A percentile compares a stretch with the other conserved stretches of the same genome.
Evolutionary conservation across 352 stramenopile genomes (phyloP).

Genomic region (Peronospora farinosa): DNA sequence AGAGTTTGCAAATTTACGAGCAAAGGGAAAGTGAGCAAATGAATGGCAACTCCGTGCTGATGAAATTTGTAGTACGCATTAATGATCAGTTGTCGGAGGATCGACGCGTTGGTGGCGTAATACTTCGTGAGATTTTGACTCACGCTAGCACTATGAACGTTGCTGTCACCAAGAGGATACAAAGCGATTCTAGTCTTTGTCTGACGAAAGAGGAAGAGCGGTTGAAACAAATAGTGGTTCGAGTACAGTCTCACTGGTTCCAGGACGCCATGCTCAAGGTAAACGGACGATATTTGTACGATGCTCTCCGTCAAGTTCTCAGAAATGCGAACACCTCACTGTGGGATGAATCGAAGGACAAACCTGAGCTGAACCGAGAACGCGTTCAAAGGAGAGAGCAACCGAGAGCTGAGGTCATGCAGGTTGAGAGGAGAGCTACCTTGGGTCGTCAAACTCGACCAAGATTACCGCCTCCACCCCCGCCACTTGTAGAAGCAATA

Average conservation of each 20-base stretch:
- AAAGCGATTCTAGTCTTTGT: conserved; percentile 3
- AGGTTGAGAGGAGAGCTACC: conserved; percentile 7
- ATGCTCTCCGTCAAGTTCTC: conserved; percentile 23
- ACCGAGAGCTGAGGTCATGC: conserved; percentile 3
- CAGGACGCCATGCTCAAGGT: conserved; percentile 33
- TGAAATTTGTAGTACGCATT: conserved; percentile 37
- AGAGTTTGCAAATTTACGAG: conserved; percentile 16
- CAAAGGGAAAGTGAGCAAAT: conserved; percentile 10
- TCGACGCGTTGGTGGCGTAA: conserved; percentile 26
- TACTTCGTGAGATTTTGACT: conserved; percentile 30
- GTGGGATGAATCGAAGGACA: conserved; percentile 27
- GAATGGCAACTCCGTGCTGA: conserved; percentile 10
- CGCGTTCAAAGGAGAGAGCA: conserved; percentile 8
- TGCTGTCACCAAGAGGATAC: conserved; percentile 6
- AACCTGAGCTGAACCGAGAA: conserved; percentile 8
- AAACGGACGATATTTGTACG: conserved; percentile 32
- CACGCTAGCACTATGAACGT: conserved; percentile 22
- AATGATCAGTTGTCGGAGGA: conserved; percentile 30
- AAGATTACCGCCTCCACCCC: conserved; percentile 11
- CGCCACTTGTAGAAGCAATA: conserved; percentile 9
- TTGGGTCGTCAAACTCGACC: conserved; percentile 9
- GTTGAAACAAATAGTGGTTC: conserved; percentile 25
- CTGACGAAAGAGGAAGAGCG: conserved; percentile 17
- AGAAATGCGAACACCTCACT: conserved; percentile 13
- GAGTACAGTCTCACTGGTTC: conserved; percentile 34